A percentile compares a stretch with the other conserved stretches of the same genome.
Conservation (phyloP, 1,139 yeast genomes). For the Meyerozyma elateridarum region DNA sequence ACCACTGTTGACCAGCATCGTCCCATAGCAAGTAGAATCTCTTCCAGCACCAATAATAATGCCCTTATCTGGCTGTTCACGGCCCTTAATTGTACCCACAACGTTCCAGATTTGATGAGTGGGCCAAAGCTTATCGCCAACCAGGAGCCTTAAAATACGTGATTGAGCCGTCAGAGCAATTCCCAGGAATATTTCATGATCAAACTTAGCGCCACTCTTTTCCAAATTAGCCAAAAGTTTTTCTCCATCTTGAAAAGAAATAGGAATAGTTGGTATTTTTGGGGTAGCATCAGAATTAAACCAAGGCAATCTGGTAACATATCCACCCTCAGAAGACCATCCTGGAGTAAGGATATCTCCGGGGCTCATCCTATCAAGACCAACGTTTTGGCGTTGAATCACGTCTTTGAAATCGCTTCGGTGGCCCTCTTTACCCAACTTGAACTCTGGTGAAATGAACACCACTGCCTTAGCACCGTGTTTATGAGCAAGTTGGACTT, state of each 20-base stretch:
- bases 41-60: constrained; percentile 81
- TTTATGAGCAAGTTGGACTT: constrained; percentile 29
- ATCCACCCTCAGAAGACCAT: constrained; percentile 51
- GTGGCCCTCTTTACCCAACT: constrained; percentile 17
- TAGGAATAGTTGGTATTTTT: constrained; percentile 69
- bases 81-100: constrained; percentile 71
- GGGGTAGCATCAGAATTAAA: constrained; percentile 54
- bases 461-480: constrained; percentile 32
- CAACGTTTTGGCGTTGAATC: constrained; percentile 63
- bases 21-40: constrained; percentile 76
- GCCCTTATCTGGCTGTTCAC: constrained; percentile 73
- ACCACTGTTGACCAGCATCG: constrained; percentile 70
- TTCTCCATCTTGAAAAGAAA: constrained; percentile 67
- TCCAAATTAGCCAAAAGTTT: constrained; percentile 43
- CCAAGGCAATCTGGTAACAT: constrained; percentile 34
- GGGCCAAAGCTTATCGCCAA: constrained; percentile 49
- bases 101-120: constrained; percentile 76
- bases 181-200: constrained; percentile 29
- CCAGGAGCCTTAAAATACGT: constrained; percentile 24
- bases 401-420: constrained; percentile 43
- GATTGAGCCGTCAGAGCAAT: constrained; percentile 4
- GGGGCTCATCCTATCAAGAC: constrained; percentile 57
- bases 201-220: constrained; percentile 42
- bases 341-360: constrained; percentile 85
- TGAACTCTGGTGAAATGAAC: constrained; percentile 28